These are phyloP conservation scores for Melampsora larici-populina DNA, from an alignment of 1,284 basidiomycete species.

Conservation along the genomic window DNA sequence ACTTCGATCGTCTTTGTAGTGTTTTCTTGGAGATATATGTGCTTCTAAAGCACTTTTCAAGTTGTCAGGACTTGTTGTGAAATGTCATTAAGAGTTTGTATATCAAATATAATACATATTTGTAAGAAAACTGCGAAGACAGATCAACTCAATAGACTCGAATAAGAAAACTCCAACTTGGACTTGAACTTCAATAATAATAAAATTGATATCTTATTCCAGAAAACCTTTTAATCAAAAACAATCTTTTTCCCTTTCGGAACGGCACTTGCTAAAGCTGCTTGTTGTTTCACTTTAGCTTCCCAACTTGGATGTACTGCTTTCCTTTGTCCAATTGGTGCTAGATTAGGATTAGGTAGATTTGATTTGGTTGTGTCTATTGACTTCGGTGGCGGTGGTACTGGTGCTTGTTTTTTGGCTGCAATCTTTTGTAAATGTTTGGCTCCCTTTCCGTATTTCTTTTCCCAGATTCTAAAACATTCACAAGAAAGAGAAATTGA, in stretches of 20 bases:
- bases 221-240: conserved; percentile 17
- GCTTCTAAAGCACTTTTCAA: too few species aligned
- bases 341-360: background rate
- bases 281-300: conserved; percentile 74
- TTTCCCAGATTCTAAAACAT: conserved; percentile 81
- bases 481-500: too few species aligned
- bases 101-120: too few species aligned
- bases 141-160: too few species aligned
- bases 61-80: too few species aligned
- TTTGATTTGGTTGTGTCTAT: background rate
- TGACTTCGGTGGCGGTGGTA: background rate
- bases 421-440: conserved; percentile 66
- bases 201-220: too few species aligned
- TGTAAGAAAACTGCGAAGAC: too few species aligned
- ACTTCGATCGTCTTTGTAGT: too few species aligned
- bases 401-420: background rate
- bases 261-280: conserved; percentile 52
- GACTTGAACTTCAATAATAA: too few species aligned
- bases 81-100: too few species aligned
- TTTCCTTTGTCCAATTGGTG: conserved; percentile 53
- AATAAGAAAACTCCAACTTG: too few species aligned
- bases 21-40: too few species aligned
- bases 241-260: conserved; percentile 32
- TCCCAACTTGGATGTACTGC: conserved; percentile 87
- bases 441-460: conserved; percentile 84